Evolutionary conservation across 257 asterid genomes (phyloP), one percentile per base, ranked within the genome.

Genomic region (Ballota nigra): DNA sequence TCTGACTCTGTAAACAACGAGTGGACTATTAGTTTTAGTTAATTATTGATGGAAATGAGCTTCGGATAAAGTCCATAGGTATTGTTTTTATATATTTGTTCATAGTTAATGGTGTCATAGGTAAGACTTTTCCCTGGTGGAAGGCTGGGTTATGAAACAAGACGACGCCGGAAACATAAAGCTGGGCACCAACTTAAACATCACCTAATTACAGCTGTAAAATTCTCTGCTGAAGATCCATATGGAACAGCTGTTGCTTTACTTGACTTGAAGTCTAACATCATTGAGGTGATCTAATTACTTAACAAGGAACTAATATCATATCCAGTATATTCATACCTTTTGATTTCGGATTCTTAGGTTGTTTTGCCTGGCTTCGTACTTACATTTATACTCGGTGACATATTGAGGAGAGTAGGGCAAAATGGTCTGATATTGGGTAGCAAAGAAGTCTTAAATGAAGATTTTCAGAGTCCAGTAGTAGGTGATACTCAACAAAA

Each of bases 161-260:
- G 78, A 81, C 83, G 78, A 36, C 88, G 96, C 16, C 83, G 79
- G 70, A 82, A 83, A 51, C 88, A 81, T 62, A 84, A 82, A 75
- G 74, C 55, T 36, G 85, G 75, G 36, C 69, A 51, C 68, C 77
- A 82, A 64, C 82, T 77, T 12, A 89, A 88, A 65, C 45, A 33
- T 49, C 84, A 86, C 75, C 83, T 88, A 53, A 67, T 93, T 63
- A 93, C 98, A 18, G 97, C 91, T 24, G 83, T 89, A 8, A 88
- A 86, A 78, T 93, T 91, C 85, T 87, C 98, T 28, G 79, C 80
- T 11, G 88, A 87, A 71, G 63, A 83, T 49, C 97, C 97, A 19
- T 93, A 93, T 67, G 98, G 98, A 56, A 87, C 74, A 65, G 91
- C 96, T 19, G 79, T 86, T 77, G 96, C 96, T 33, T 78, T 87